Base-by-base conservation (phyloP, 768 basidiomycete genomes). In the Tricholoma terreum region DNA sequence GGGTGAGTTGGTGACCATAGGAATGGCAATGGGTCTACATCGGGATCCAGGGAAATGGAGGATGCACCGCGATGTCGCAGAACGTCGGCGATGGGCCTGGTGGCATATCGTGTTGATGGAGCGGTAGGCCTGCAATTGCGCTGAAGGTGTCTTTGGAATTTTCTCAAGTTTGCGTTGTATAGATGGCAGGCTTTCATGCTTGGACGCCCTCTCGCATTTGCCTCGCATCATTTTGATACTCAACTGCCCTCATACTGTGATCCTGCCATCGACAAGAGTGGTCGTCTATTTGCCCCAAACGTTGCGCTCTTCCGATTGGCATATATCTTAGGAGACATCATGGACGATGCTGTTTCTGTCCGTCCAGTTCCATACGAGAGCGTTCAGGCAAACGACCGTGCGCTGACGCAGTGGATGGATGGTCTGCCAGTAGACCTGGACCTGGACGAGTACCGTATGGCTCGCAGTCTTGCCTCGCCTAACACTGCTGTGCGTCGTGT, bases 151-250 rank as follows among this genome's bases (percentile, higher is more conserved):
- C 8, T n/a, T 46, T 27, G 45, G 24, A 27, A 15, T 34, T 42
- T 56, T 49, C 19, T 53, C 43, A 27, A 59, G 45, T 54, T 58
- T 17, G 8, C 49, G 22, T 65, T 17, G 15, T 42, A 27, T 62
- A 90, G 90, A 61, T 93, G 91, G 91, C 90, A 92, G 67, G 87
- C 90, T 0, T 92, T 93, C 72, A 81, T 91, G 80, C 89, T 93
- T 68, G 92, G 91, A 14, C 80, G 91, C 19, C 91, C 91, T 3
- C 73, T 89, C 33, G 75, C 80, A 27, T 85, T 93, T 55, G 84
- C 87, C 3, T 86, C 89, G 4, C 86, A 91, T 67, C 90, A 92
- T 70, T 93, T 90, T 67, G 89, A 92, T 68, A 92, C 90, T 0
- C 85, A 83, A 61, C 75, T 91, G 14, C 91, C 91, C 30, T 83